These are phyloP conservation scores for Suhomyces xylopsoci DNA, from an alignment of 805 yeast species.

Conservation along the genomic window DNA sequence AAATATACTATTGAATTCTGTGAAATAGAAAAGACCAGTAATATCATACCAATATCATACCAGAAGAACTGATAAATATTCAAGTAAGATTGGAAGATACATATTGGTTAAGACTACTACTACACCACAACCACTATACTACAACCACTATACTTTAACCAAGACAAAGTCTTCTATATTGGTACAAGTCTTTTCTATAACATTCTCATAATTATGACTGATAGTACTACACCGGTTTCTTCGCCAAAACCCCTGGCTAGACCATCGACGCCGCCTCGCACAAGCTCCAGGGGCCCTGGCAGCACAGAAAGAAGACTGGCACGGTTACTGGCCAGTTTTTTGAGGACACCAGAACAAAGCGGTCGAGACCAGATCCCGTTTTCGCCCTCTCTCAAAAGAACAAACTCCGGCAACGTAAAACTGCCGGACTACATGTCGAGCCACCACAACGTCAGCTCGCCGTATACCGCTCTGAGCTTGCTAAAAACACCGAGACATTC, in stretches of 20 bases:
- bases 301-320: slow-evolving; percentile 13
- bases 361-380: slow-evolving; percentile 27
- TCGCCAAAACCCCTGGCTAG: slow-evolving; percentile 33
- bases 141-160: too few species aligned
- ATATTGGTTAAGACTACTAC: too few species aligned
- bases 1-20: background rate
- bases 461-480: slow-evolving; percentile 20
- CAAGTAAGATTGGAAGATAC: too few species aligned
- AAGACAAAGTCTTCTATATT: too few species aligned
- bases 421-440: slow-evolving; percentile 34
- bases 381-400: slow-evolving; percentile 38
- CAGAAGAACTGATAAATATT: too few species aligned
- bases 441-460: slow-evolving; percentile 25
- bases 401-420: slow-evolving; percentile 26
- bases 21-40: background rate
- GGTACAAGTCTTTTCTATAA: too few species aligned
- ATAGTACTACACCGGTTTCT: slow-evolving; percentile 24
- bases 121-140: too few species aligned
- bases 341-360: slow-evolving; percentile 37
- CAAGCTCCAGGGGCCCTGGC: background rate
- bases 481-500: slow-evolving; percentile 34
- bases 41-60: too few species aligned
- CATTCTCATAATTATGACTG: background rate
- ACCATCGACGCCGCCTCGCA: slow-evolving; percentile 22
- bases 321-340: slow-evolving; percentile 26